Evolutionary conservation across 192 early-diverging fungal species (phyloP).

Genomic region (Linnemannia zychae): DNA sequence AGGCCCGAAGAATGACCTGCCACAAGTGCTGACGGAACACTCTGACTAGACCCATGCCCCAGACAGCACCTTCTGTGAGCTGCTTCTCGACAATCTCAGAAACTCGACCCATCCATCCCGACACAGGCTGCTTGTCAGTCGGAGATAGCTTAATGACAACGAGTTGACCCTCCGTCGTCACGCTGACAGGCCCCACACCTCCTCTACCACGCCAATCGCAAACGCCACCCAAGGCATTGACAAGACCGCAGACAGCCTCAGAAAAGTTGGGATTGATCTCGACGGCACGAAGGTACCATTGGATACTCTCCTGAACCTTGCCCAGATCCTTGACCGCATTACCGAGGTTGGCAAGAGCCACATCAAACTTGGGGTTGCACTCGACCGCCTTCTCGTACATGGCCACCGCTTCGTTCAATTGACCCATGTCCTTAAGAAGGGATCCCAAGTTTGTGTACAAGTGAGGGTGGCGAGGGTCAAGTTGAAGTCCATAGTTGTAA

Average conservation of each 20-base stretch:
- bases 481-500: conserved; percentile 87
- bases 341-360: conserved; percentile 93
- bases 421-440: conserved; percentile 90
- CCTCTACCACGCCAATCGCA: conserved; percentile 92
- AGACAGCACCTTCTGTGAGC: conserved; percentile 72
- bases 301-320: conserved; percentile 88
- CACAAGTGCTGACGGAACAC: conserved; percentile 40
- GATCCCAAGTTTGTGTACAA: conserved; percentile 96
- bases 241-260: conserved; percentile 92
- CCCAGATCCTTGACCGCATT: conserved; percentile 96
- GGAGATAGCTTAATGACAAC: conserved; percentile 30
- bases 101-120: conserved; percentile 83
- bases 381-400: conserved; percentile 94
- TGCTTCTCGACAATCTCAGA: conserved; percentile 85
- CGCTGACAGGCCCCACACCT: conserved; percentile 64
- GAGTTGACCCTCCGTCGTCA: conserved; percentile 51
- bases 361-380: conserved; percentile 88
- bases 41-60: conserved; percentile 70
- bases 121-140: conserved; percentile 24
- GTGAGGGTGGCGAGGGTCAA: conserved; percentile 89
- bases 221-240: conserved; percentile 88
- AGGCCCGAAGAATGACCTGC: conserved; percentile 38
- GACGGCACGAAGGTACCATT: conserved; percentile 87
- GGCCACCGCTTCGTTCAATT: conserved; percentile 83
- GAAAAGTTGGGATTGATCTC: conserved; percentile 91